These are phyloP conservation scores for Sugiyamaella xylanicola DNA, from an alignment of 1,139 yeast genomes.

Conservation along the genomic window DNA sequence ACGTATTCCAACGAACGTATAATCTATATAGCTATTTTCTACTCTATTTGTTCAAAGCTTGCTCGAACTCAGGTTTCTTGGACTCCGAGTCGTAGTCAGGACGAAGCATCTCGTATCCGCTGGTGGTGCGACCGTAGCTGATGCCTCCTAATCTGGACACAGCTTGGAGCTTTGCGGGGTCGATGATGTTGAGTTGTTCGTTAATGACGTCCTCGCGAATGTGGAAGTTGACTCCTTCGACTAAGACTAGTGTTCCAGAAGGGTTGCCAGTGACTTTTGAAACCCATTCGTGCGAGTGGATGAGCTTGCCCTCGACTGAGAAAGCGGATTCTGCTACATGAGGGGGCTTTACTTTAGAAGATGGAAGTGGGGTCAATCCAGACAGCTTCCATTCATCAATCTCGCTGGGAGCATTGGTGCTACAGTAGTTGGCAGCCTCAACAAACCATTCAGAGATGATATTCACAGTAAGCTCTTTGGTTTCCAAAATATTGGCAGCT, in stretches of 20 bases:
- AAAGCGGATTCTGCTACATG: constrained; percentile 66
- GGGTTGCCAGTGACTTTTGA: constrained; percentile 47
- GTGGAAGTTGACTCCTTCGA: constrained; percentile 62
- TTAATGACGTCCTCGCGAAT: constrained; percentile 57
- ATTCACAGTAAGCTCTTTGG: constrained; percentile 59
- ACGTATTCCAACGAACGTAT: too few species aligned
- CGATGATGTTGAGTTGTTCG: constrained; percentile 47
- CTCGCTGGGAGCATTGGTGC: constrained; percentile 51
- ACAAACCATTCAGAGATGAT: constrained; percentile 64
- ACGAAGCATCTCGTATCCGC: constrained; percentile 50
- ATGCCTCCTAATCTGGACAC: constrained; percentile 61
- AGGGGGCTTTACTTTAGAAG: constrained; percentile 53
- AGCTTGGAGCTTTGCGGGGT: constrained; percentile 54
- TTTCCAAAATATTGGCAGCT: constrained; percentile 51
- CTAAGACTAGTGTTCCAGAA: constrained; percentile 49
- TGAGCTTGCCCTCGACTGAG: constrained; percentile 57
- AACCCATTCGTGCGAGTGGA: constrained; percentile 50
- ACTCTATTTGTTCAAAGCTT: constrained; percentile 12
- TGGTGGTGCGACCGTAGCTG: constrained; percentile 50
- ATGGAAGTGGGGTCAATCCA: constrained; percentile 55
- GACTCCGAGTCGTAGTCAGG: constrained; percentile 38
- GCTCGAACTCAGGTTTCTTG: constrained; percentile 16
- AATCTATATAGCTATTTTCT: not conserved
- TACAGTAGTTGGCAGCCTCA: constrained; percentile 62
- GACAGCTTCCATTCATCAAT: constrained; percentile 58